Conservation (phyloP, 2,329 filamentous ascomycete species). For the Plenodomus lindquistii region DNA sequence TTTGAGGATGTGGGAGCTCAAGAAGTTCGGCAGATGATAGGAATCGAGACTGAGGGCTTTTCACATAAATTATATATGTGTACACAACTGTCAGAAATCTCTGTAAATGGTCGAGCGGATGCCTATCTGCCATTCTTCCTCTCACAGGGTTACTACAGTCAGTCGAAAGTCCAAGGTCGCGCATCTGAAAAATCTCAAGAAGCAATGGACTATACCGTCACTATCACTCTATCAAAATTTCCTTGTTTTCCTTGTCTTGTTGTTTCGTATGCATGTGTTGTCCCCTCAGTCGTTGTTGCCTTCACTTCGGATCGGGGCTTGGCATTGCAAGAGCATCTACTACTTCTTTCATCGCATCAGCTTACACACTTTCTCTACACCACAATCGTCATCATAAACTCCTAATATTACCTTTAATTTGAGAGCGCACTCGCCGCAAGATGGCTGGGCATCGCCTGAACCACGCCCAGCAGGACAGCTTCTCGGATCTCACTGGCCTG, state of each 20-base stretch:
- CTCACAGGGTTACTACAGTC: no score
- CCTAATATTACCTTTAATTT: not conserved
- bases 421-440: not conserved
- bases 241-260: not conserved
- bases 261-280: not conserved
- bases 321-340: not conserved
- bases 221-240: not conserved
- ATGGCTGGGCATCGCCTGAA: not conserved
- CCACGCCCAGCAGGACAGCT: slow-evolving; percentile 14
- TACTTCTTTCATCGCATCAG: not conserved
- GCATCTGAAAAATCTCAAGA: no score
- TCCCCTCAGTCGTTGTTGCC: not conserved
- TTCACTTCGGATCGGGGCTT: not conserved
- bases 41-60: not conserved
- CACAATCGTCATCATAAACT: not conserved
- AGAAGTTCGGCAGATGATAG: slow-evolving; percentile 51
- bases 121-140: no score
- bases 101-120: no score
- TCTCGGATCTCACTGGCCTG: slow-evolving; percentile 18
- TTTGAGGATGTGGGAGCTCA: slow-evolving; percentile 57
- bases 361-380: slow-evolving; percentile 1
- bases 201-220: not conserved
- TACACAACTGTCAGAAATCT: not conserved
- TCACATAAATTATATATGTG: not conserved
- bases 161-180: no score